Evolutionary conservation across 139 green algal genomes (phyloP).

Genomic region (Chlorella sp.): DNA sequence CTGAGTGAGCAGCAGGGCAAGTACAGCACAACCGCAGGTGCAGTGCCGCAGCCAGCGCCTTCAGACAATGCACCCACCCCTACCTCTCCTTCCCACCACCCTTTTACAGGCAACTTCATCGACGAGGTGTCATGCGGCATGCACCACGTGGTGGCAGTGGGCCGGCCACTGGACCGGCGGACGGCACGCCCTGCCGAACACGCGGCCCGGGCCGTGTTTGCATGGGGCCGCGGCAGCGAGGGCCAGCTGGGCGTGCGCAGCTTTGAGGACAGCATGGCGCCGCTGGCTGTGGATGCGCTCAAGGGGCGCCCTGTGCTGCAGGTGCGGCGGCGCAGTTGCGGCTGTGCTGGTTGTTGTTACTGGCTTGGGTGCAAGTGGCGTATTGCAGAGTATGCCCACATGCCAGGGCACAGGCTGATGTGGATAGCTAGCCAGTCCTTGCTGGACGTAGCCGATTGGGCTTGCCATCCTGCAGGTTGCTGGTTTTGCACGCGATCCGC

Average conservation of each 20-base stretch:
- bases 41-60: too few relatives aligned
- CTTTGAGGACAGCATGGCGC: slow-evolving; percentile 53
- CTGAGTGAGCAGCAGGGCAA: too few relatives aligned
- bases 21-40: too few relatives aligned
- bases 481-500: too few relatives aligned
- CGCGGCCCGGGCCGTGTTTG: slow-evolving; percentile 52
- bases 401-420: too few relatives aligned
- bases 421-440: too few relatives aligned
- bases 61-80: too few relatives aligned
- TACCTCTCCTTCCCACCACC: neutral
- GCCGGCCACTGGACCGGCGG: slow-evolving; percentile 45
- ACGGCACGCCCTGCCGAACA: slow-evolving; percentile 7
- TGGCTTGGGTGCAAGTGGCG: too few relatives aligned
- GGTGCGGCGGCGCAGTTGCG: slow-evolving; percentile 7
- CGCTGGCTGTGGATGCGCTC: slow-evolving; percentile 54
- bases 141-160: slow-evolving; percentile 69
- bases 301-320: slow-evolving; percentile 46
- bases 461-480: too few relatives aligned
- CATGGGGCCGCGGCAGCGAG: slow-evolving; percentile 71
- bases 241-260: slow-evolving; percentile 76
- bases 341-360: too few relatives aligned
- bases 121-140: slow-evolving; percentile 66
- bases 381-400: too few relatives aligned
- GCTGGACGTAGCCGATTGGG: too few relatives aligned
- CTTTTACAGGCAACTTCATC: slow-evolving; percentile 33